phyloP scores from a whole-genome alignment of 805 yeast species.

The Wickerhamomyces bovis region DNA sequence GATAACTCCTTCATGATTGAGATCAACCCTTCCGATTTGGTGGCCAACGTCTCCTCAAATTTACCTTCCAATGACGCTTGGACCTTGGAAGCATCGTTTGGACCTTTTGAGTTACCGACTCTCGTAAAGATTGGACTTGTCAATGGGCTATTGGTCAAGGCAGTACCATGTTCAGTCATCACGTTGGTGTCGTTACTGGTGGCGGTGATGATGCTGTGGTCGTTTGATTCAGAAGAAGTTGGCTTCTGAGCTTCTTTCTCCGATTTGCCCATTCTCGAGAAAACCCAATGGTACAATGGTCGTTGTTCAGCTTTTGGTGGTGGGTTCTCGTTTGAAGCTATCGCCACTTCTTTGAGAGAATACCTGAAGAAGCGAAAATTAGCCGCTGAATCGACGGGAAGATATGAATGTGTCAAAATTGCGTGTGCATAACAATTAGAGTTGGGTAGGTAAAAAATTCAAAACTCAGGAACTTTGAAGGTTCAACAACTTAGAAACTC shows the following conservation, averaged over 20 bases:
- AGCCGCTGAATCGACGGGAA: not conserved
- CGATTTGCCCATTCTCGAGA: not conserved
- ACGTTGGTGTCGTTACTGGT: slow-evolving; percentile 2
- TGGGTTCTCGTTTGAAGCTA: too few species aligned
- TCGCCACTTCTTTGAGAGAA: not conserved
- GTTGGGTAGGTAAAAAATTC: too few species aligned
- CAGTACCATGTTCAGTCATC: not conserved
- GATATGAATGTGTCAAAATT: too few species aligned
- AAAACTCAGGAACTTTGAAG: too few species aligned
- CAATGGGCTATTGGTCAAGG: not conserved
- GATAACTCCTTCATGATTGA: slow-evolving; percentile 4
- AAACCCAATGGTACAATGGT: too few species aligned
- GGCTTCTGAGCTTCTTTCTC: not conserved
- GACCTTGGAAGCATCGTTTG: not conserved
- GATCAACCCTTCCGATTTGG: slow-evolving; percentile 3
- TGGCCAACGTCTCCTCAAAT: not conserved
- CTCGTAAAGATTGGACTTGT: slow-evolving; percentile 6
- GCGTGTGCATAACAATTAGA: too few species aligned
- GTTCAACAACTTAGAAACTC: too few species aligned
- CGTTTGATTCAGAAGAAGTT: not conserved
- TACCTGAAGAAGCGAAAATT: too few species aligned
- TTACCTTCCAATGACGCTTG: not conserved
- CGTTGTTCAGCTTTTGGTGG: too few species aligned
- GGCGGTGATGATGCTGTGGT: slow-evolving; percentile 7
- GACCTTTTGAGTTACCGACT: not conserved